Percentiles rank a stretch among this genome's conserved stretches.
Conservation (phyloP, 2,329 filamentous ascomycete species). For the Fusarium sp. region DNA sequence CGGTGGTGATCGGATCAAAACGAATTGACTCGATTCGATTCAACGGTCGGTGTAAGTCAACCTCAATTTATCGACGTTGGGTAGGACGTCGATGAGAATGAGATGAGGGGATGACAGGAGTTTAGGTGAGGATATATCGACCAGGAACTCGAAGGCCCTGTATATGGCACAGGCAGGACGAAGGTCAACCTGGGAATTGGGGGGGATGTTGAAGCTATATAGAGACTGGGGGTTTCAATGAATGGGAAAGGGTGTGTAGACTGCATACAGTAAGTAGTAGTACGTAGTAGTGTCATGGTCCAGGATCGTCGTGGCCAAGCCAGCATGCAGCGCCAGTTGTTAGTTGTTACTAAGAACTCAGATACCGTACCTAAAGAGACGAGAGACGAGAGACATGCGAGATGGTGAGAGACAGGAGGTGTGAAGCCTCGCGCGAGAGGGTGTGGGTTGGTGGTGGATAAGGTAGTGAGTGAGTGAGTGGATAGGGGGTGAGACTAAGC, state of each 20-base stretch:
- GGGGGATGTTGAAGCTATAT: conserved; percentile 45
- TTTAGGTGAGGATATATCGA: conserved; percentile 26
- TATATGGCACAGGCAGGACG: conserved; percentile 35
- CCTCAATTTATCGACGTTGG: conserved; percentile 11
- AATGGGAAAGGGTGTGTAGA: conserved; percentile 28
- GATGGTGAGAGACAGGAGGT: conserved; percentile 29
- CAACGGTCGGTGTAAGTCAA: conserved; percentile 5
- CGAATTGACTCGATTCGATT: conserved; percentile 11
- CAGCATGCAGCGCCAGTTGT: conserved; percentile 22
- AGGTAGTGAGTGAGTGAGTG: conserved; percentile 3
- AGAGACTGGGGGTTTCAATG: conserved; percentile 41
- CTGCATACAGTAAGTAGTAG: conserved; percentile 11
- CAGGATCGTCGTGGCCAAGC: conserved; percentile 30
- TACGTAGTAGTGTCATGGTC: conserved; percentile 3
- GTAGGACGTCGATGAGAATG: conserved; percentile 4
- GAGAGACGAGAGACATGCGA: conserved; percentile 17
- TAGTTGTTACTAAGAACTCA: conserved; percentile 5
- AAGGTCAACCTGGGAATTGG: conserved; percentile 26
- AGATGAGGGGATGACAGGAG: not conserved
- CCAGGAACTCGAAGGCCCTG: conserved; percentile 43
- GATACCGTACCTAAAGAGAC: not conserved
- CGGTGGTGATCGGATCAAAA: conserved; percentile 1
- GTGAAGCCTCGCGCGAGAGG: not conserved
- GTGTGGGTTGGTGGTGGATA: conserved; percentile 14
- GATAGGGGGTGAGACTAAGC: conserved; percentile 9